Evolutionary conservation across 2,329 filamentous ascomycete species (phyloP).

Genomic region (Huntiella bhutanensis): DNA sequence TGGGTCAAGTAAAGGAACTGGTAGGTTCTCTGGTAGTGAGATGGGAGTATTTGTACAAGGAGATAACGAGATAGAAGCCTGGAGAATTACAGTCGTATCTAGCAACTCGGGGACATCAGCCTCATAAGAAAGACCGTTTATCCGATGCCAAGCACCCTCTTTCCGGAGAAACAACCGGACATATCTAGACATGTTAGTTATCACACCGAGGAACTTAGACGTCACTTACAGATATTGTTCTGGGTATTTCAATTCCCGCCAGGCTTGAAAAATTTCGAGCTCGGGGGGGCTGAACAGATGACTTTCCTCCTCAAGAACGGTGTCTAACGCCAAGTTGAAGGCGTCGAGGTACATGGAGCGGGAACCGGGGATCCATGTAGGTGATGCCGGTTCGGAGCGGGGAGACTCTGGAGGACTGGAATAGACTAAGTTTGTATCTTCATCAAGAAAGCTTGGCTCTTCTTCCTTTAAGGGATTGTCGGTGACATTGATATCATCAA

Average conservation of each 20-base stretch:
- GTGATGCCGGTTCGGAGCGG: background rate
- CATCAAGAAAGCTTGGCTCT: conserved; percentile 17
- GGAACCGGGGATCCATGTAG: conserved; percentile 49
- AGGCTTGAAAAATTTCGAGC: conserved; percentile 54
- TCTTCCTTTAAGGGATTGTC: conserved; percentile 6
- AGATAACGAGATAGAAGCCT: conserved; percentile 24
- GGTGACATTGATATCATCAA: too few species aligned
- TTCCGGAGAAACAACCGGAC: conserved; percentile 87
- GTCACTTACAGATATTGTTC: conserved; percentile 64
- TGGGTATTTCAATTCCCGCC: conserved; percentile 59
- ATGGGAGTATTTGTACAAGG: background rate
- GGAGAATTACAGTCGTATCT: conserved; percentile 44
- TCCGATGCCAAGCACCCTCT: conserved; percentile 75
- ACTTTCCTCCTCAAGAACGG: conserved; percentile 71
- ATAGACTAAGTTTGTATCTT: background rate
- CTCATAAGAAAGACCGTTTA: conserved; percentile 59
- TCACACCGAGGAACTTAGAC: background rate
- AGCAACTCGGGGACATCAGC: conserved; percentile 62
- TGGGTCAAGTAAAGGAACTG: conserved; percentile 11
- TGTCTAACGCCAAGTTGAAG: conserved; percentile 81
- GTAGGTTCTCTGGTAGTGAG: background rate
- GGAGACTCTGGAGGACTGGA: too few species aligned
- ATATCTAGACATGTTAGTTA: conserved; percentile 37
- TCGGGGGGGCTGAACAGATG: conserved; percentile 76
- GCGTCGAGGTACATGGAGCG: conserved; percentile 95